These are phyloP conservation scores for Lophiostoma macrostomum DNA, from an alignment of 495 filamentous ascomycete species.

Conservation along the genomic window DNA sequence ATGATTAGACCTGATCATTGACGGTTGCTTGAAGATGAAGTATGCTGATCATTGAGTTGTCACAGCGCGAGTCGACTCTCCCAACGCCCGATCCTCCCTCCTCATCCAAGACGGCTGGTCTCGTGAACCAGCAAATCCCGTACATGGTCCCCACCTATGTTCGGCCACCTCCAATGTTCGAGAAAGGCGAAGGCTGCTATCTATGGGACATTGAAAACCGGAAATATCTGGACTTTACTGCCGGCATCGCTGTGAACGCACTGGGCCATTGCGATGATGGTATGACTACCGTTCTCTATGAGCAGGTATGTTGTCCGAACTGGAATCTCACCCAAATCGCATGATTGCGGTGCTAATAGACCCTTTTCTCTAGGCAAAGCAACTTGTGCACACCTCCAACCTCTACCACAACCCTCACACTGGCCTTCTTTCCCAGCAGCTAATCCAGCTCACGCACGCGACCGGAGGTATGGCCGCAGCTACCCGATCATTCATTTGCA, in stretches of 20 bases:
- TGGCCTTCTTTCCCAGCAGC: slow-evolving; percentile 75
- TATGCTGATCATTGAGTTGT: neutral
- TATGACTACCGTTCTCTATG: slow-evolving; percentile 62
- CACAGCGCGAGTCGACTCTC: slow-evolving; percentile 60
- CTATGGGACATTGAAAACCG: slow-evolving; percentile 87
- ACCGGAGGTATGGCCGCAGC: slow-evolving; percentile 79
- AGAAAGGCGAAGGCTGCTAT: slow-evolving; percentile 79
- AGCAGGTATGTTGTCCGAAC: slow-evolving; percentile 58
- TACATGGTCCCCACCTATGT: slow-evolving; percentile 96
- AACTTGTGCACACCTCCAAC: slow-evolving; percentile 85
- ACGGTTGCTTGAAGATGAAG: neutral
- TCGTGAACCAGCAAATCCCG: slow-evolving; percentile 68
- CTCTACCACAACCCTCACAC: slow-evolving; percentile 96
- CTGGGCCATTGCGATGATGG: slow-evolving; percentile 83
- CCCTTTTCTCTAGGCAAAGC: slow-evolving; percentile 56
- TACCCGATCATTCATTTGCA: slow-evolving; percentile 84
- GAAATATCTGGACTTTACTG: slow-evolving; percentile 88
- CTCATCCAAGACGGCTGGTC: slow-evolving; percentile 71
- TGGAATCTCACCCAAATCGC: neutral
- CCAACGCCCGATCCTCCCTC: slow-evolving; percentile 73
- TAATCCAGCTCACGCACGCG: slow-evolving; percentile 72
- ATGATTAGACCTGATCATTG: neutral
- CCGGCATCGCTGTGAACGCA: slow-evolving; percentile 92
- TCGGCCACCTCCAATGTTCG: slow-evolving; percentile 84
- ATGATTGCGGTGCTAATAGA: slow-evolving; percentile 3